These are phyloP conservation scores for Penicillium subrubescens DNA, from an alignment of 495 filamentous ascomycete genomes.

Conservation along the genomic window DNA sequence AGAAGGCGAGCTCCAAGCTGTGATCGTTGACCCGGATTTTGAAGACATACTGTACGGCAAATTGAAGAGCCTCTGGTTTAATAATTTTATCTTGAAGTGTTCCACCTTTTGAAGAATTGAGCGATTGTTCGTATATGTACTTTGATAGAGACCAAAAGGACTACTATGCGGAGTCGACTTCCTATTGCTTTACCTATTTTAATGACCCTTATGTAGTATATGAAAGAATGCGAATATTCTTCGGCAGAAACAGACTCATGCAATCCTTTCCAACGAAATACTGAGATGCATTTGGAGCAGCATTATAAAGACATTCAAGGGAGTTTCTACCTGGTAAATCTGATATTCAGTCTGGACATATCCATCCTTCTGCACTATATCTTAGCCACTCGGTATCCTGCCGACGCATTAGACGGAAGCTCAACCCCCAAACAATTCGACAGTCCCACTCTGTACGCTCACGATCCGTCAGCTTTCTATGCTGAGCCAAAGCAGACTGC, in stretches of 20 bases:
- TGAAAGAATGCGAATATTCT: too few species aligned
- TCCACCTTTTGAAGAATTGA: background rate
- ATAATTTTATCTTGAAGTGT: background rate
- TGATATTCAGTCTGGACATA: background rate
- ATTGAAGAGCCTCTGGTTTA: background rate
- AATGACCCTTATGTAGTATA: too few species aligned
- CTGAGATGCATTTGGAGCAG: too few species aligned
- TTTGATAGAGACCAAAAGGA: background rate
- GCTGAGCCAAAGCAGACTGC: background rate
- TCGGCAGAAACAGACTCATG: too few species aligned
- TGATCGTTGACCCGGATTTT: background rate
- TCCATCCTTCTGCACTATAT: constrained; percentile 5
- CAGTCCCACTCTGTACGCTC: constrained; percentile 30
- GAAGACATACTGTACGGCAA: background rate
- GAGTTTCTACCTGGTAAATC: background rate
- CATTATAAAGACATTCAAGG: too few species aligned
- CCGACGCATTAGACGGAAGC: constrained; percentile 25
- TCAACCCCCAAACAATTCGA: constrained; percentile 39
- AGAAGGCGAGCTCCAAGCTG: constrained; percentile 24
- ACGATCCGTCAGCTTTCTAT: background rate
- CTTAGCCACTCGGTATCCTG: constrained; percentile 30
- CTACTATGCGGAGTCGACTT: too few species aligned
- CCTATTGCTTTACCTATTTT: too few species aligned
- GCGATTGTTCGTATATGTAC: too few species aligned
- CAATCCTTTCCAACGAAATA: too few species aligned